Percentiles rank a stretch among this genome's conserved stretches.
Conservation (phyloP, 176 grass and related monocot genomes). For the Cymbopogon citratus region DNA sequence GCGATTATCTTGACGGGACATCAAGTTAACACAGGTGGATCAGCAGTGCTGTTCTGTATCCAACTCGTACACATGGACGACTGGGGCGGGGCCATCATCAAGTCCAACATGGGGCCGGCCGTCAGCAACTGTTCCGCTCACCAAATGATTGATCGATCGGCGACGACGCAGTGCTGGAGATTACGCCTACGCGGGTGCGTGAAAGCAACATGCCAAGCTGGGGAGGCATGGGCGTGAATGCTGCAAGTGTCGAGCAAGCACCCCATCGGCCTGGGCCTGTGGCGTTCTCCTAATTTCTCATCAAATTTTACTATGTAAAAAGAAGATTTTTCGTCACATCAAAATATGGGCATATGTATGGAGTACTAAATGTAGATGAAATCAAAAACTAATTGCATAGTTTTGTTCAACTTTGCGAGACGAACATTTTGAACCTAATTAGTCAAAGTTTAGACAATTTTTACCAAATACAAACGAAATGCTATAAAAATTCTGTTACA, state of each 20-base stretch:
- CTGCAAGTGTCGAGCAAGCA: not conserved
- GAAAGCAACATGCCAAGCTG: not conserved
- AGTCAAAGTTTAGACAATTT: no score
- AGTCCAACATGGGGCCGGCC: not conserved
- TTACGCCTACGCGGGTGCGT: not conserved
- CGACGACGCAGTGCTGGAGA: constrained; percentile 6
- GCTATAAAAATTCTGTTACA: no score
- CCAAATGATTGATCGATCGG: constrained; percentile 17
- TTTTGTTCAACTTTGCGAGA: no score
- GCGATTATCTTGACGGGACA: not conserved
- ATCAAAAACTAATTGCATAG: no score
- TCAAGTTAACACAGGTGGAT: not conserved
- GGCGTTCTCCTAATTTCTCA: no score
- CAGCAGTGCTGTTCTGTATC: not conserved
- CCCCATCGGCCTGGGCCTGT: not conserved
- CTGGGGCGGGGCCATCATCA: not conserved
- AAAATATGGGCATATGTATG: no score
- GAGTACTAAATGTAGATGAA: no score
- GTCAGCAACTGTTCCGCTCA: not conserved
- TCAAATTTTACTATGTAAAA: no score
- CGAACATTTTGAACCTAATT: no score
- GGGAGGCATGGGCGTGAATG: constrained; percentile 15
- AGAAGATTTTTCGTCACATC: no score
- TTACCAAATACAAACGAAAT: no score
- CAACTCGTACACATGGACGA: not conserved